These are phyloP conservation scores for Naegleria fowleri DNA, from an alignment of 208 protist species.

Conservation along the genomic window DNA sequence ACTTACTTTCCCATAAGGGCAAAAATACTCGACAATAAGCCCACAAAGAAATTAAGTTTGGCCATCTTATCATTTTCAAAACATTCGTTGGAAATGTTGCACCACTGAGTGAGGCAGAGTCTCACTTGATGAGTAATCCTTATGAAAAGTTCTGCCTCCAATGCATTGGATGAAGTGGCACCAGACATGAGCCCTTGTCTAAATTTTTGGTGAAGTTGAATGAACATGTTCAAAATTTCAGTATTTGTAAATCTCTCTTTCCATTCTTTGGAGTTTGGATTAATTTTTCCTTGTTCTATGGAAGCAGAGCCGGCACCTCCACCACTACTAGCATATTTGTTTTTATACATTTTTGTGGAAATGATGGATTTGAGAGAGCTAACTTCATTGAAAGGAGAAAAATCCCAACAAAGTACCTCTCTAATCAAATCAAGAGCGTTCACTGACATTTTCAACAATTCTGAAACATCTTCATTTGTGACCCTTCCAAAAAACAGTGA, in stretches of 20 bases:
- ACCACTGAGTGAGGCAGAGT: neutral
- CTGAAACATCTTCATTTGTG: neutral
- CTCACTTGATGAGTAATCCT: neutral
- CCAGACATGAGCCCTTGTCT: neutral
- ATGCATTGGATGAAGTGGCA: neutral
- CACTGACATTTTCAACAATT: conserved; percentile 7
- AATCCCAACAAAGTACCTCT: conserved; percentile 20
- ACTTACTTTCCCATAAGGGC: neutral
- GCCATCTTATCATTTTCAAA: neutral
- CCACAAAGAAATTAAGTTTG: neutral
- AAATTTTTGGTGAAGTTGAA: conserved; percentile 14
- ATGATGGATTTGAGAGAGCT: neutral
- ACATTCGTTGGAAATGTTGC: neutral
- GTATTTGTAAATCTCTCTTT: neutral
- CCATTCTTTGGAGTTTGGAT: neutral
- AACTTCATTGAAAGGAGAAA: conserved; percentile 9
- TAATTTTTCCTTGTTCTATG: neutral
- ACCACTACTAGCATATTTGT: neutral
- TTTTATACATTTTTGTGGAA: conserved; percentile 1
- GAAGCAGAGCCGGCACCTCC: neutral
- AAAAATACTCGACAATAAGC: neutral
- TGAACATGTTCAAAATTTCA: neutral
- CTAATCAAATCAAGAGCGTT: neutral
- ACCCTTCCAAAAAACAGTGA: neutral
- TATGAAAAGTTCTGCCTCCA: neutral